These are phyloP conservation scores for Macadamia integrifolia DNA, from an alignment of 164 flowering plant genomes.

Conservation along the genomic window DNA sequence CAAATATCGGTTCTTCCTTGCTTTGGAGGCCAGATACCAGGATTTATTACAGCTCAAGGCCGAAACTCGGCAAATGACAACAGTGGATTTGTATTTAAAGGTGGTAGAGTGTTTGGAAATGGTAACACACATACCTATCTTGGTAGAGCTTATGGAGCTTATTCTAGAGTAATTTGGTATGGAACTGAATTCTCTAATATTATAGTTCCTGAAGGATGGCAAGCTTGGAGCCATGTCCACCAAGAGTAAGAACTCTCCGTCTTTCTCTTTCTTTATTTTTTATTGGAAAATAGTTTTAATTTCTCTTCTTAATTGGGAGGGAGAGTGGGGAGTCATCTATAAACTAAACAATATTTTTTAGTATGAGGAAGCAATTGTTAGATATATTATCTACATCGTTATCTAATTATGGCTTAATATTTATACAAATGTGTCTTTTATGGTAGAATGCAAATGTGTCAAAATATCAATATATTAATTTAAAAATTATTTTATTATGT, in stretches of 20 bases:
- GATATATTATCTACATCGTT: too few species aligned
- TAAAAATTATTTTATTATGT: too few species aligned
- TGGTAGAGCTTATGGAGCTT: slow-evolving; percentile 1
- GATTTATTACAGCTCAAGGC: slow-evolving; percentile 4
- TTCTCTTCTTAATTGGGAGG: too few species aligned
- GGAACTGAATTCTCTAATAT: background rate
- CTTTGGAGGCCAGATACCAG: background rate
- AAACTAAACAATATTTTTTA: too few species aligned
- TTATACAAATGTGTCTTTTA: too few species aligned
- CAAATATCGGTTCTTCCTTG: too few species aligned
- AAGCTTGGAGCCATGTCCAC: background rate
- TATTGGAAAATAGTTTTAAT: too few species aligned
- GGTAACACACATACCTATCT: background rate
- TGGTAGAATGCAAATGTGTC: too few species aligned
- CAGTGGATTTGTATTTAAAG: slow-evolving; percentile 9
- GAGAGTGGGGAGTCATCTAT: too few species aligned
- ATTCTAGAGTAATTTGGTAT: slow-evolving; percentile 5
- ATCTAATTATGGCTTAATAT: too few species aligned
- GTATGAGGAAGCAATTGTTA: too few species aligned
- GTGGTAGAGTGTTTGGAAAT: background rate
- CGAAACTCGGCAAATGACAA: background rate
- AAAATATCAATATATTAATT: too few species aligned
- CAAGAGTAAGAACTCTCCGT: background rate
- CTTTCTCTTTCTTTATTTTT: background rate
- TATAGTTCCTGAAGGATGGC: slow-evolving; percentile 1